Evolutionary conservation across 169 alveolate genomes (phyloP).

Genomic region (Perkinsus olseni): DNA sequence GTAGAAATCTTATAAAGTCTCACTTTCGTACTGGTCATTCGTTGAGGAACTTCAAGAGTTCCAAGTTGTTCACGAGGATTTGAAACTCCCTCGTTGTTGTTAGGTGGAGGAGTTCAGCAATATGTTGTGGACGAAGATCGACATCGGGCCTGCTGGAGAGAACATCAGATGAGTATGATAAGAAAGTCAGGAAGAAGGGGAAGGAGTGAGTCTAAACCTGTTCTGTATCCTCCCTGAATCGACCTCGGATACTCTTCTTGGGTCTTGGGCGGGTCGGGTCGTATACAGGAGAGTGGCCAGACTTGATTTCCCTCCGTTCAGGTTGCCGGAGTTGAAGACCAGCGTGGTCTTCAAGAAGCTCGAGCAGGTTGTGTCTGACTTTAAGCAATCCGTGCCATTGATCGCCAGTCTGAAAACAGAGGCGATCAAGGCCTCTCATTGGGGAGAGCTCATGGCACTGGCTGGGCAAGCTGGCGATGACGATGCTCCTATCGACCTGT

Average conservation of each 20-base stretch:
- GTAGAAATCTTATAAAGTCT: too few relatives aligned
- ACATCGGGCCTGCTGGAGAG: constrained; percentile 61
- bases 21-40: too few relatives aligned
- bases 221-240: neutral
- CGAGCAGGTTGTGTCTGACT: constrained; percentile 56
- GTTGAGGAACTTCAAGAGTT: too few relatives aligned
- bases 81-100: constrained; percentile 26
- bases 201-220: constrained; percentile 47
- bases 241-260: too few relatives aligned
- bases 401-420: constrained; percentile 72
- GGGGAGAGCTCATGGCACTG: constrained; percentile 74
- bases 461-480: constrained; percentile 48
- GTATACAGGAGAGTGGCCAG: too few relatives aligned
- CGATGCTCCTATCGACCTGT: neutral
- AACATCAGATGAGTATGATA: constrained; percentile 75
- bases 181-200: constrained; percentile 57
- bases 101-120: constrained; percentile 63
- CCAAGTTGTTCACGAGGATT: too few relatives aligned
- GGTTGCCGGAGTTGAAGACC: neutral
- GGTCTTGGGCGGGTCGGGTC: too few relatives aligned
- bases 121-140: constrained; percentile 73
- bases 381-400: constrained; percentile 70
- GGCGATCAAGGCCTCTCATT: constrained; percentile 80
- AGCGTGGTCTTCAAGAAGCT: constrained; percentile 56
- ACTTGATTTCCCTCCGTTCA: too few relatives aligned